These are phyloP conservation scores for Cornus controversa DNA, from an alignment of 148 eudicot genomes.

Conservation along the genomic window DNA sequence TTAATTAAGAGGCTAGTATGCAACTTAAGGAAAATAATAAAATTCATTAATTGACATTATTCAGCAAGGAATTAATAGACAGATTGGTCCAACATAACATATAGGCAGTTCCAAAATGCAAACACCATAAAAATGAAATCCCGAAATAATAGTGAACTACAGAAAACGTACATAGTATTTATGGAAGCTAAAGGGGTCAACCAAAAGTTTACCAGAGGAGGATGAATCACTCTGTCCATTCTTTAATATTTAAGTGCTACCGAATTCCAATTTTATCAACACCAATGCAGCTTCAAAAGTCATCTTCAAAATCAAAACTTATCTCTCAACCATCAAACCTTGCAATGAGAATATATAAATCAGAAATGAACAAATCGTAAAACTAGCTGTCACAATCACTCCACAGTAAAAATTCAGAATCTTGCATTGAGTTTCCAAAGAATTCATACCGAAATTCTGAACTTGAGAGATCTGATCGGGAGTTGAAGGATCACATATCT, in stretches of 20 bases:
- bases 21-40: background rate
- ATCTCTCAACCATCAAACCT: slow-evolving; percentile 7
- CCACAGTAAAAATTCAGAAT: slow-evolving; percentile 1
- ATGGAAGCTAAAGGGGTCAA: background rate
- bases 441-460: background rate
- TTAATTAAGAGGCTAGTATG: background rate
- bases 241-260: background rate
- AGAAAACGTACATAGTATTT: background rate
- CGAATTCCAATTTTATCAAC: slow-evolving; percentile 11
- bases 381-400: background rate
- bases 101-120: background rate
- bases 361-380: background rate
- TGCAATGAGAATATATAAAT: background rate
- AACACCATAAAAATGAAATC: background rate
- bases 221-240: slow-evolving; percentile 58
- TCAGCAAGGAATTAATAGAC: too few relatives aligned
- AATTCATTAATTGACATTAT: background rate
- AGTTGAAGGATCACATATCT: background rate
- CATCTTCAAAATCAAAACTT: slow-evolving; percentile 17
- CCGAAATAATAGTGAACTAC: background rate
- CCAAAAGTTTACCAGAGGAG: slow-evolving; percentile 50
- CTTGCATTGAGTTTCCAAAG: background rate
- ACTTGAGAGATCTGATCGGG: background rate
- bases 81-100: background rate
- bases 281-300: slow-evolving; percentile 25